Conservation (phyloP, 371 early-diverging fungal species). For the Zancudomyces culisetae region DNA sequence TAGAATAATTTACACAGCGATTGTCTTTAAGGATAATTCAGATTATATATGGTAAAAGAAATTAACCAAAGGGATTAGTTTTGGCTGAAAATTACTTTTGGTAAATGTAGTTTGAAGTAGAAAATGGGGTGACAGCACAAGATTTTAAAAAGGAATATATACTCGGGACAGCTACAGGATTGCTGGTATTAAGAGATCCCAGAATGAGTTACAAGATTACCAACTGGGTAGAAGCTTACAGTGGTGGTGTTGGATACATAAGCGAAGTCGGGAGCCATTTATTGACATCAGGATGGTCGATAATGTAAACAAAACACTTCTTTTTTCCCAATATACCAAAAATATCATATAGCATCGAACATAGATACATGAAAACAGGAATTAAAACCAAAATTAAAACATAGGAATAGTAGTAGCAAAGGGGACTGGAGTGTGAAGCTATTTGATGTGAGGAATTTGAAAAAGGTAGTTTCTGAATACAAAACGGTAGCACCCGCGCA, state of each 20-base stretch:
- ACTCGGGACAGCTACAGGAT: constrained; percentile 11
- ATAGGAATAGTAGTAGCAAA: constrained; percentile 7
- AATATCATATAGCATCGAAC: too few relatives aligned
- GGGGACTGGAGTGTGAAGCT: constrained; percentile 57
- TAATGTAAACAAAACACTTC: neutral
- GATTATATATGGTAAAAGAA: too few relatives aligned
- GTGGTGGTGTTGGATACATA: constrained; percentile 6
- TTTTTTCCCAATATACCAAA: too few relatives aligned
- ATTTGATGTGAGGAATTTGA: constrained; percentile 56
- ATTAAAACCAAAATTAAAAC: neutral
- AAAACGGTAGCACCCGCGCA: constrained; percentile 45
- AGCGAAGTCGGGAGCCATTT: neutral
- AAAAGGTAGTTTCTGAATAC: constrained; percentile 39
- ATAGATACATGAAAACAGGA: too few relatives aligned
- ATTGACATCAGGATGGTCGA: constrained; percentile 5
- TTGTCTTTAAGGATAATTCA: too few relatives aligned
- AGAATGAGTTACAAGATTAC: constrained; percentile 3
- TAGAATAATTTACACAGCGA: too few relatives aligned
- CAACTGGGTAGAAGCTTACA: constrained; percentile 2
- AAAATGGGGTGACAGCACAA: neutral
- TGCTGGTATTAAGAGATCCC: constrained; percentile 12
- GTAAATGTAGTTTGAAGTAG: constrained; percentile 1
- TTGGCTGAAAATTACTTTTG: too few relatives aligned
- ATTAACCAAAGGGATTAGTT: too few relatives aligned
- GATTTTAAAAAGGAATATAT: neutral